A percentile compares a stretch with the other conserved stretches of the same genome.
Conservation (phyloP, 805 yeast species). For the Candida vaughaniae region DNA sequence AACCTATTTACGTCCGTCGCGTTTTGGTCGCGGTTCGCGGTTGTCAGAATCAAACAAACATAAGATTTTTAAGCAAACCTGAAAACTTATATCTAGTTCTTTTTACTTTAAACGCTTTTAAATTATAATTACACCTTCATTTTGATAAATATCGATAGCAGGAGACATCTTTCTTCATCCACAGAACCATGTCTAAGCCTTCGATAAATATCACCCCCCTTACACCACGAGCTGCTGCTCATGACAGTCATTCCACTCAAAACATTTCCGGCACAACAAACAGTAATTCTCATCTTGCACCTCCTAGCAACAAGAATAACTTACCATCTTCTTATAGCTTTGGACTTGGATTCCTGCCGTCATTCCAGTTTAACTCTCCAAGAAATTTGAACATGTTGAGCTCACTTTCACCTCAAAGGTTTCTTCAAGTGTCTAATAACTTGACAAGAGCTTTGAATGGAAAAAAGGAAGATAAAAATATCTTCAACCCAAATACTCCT, state of each 20-base stretch:
- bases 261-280: not conserved
- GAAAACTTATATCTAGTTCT: no score
- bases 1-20: no score
- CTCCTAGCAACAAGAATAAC: not conserved
- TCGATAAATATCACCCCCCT: not conserved
- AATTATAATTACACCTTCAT: no score
- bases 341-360: constrained; percentile 43
- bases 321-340: constrained; percentile 28
- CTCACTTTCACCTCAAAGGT: constrained; percentile 35
- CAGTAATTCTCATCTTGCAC: no score
- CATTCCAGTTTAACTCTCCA: constrained; percentile 41
- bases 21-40: no score
- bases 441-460: constrained; percentile 15
- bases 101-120: no score
- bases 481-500: constrained; percentile 12
- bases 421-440: constrained; percentile 25
- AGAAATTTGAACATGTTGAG: constrained; percentile 19
- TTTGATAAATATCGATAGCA: no score
- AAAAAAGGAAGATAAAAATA: constrained; percentile 22
- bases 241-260: not conserved
- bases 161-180: no score
- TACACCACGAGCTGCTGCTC: not conserved
- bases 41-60: no score
- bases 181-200: not conserved
- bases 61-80: no score